A percentile compares a stretch with the other conserved stretches of the same genome.
phyloP scores from a whole-genome alignment of 2,329 filamentous ascomycete species.

The Ploettnerulaceae sp. region DNA sequence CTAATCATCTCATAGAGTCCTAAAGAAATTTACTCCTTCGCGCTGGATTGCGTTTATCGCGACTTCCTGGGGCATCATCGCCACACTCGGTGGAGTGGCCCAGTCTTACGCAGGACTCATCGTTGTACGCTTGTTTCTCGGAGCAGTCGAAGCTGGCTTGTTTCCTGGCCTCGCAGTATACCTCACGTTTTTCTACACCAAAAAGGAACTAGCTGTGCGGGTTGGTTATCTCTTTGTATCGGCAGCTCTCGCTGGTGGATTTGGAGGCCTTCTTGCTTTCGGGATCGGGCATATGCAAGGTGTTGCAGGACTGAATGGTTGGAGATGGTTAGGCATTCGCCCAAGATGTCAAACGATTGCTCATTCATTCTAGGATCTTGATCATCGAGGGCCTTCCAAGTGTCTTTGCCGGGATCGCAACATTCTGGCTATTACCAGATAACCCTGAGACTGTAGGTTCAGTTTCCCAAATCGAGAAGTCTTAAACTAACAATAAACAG shows the following conservation, averaged over 20 bases:
- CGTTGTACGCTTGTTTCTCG: constrained; percentile 51
- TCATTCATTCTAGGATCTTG: constrained; percentile 34
- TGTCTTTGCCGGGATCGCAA: constrained; percentile 48
- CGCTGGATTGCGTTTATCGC: constrained; percentile 46
- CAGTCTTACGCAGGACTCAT: constrained; percentile 50
- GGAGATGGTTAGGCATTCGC: constrained; percentile 49
- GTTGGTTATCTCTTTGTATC: constrained; percentile 59
- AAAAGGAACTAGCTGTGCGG: constrained; percentile 54
- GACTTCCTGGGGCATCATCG: constrained; percentile 45
- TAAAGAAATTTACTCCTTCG: constrained; percentile 43
- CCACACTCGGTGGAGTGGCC: constrained; percentile 49
- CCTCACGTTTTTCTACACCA: constrained; percentile 60
- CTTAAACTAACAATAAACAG: neutral
- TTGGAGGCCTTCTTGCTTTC: constrained; percentile 60
- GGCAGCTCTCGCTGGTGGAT: constrained; percentile 58
- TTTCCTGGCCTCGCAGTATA: constrained; percentile 56
- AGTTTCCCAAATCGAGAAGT: neutral
- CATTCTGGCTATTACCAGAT: constrained; percentile 55
- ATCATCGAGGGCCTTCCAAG: constrained; percentile 53
- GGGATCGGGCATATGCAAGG: constrained; percentile 61
- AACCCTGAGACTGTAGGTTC: constrained; percentile 49
- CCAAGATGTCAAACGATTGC: no score
- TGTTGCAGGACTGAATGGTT: constrained; percentile 50
- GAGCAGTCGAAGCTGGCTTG: constrained; percentile 53
- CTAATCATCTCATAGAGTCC: constrained; percentile 20